phyloP scores from a whole-genome alignment of 2,329 filamentous ascomycete species.

The Verticillium dahliae region DNA sequence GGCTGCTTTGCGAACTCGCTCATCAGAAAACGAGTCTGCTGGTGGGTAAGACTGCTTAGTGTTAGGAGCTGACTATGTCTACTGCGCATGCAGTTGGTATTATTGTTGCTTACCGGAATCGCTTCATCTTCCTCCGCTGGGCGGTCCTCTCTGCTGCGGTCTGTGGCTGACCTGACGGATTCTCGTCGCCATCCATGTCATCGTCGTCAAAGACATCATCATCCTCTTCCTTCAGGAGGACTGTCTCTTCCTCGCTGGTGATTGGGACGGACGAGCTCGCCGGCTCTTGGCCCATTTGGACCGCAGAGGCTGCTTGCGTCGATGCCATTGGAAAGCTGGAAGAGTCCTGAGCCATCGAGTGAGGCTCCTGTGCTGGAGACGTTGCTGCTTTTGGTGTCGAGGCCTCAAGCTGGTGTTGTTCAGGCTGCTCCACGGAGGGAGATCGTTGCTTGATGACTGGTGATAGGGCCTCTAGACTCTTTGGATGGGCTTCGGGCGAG shows the following conservation, averaged over 20 bases:
- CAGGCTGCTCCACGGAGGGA: slow-evolving; percentile 27
- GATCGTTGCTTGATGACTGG: slow-evolving; percentile 32
- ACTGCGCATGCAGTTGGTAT: background rate
- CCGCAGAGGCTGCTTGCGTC: slow-evolving; percentile 9
- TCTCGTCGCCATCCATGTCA: slow-evolving; percentile 44
- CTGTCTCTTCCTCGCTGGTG: slow-evolving; percentile 23
- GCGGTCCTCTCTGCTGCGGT: slow-evolving; percentile 51
- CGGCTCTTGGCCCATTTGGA: slow-evolving; percentile 26
- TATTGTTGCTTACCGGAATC: slow-evolving; percentile 56
- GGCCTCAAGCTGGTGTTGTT: slow-evolving; percentile 14
- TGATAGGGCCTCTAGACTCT: slow-evolving; percentile 31
- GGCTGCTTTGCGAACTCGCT: slow-evolving; percentile 94
- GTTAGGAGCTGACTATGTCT: slow-evolving; percentile 23
- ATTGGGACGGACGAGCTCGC: slow-evolving; percentile 23
- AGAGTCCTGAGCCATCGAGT: background rate
- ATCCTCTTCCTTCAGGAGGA: slow-evolving; percentile 37
- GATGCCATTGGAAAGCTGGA: background rate
- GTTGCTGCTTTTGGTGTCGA: slow-evolving; percentile 28
- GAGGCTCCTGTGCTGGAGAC: slow-evolving; percentile 25
- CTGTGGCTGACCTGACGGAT: slow-evolving; percentile 34
- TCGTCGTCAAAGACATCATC: slow-evolving; percentile 52
- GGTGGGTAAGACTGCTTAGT: slow-evolving; percentile 70
- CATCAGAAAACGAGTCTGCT: slow-evolving; percentile 96
- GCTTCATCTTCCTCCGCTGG: slow-evolving; percentile 64
- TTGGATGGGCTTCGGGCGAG: slow-evolving; percentile 28